Evolutionary conservation across 2,329 filamentous ascomycete species (phyloP).

Genomic region (Penicillium nordicum): DNA sequence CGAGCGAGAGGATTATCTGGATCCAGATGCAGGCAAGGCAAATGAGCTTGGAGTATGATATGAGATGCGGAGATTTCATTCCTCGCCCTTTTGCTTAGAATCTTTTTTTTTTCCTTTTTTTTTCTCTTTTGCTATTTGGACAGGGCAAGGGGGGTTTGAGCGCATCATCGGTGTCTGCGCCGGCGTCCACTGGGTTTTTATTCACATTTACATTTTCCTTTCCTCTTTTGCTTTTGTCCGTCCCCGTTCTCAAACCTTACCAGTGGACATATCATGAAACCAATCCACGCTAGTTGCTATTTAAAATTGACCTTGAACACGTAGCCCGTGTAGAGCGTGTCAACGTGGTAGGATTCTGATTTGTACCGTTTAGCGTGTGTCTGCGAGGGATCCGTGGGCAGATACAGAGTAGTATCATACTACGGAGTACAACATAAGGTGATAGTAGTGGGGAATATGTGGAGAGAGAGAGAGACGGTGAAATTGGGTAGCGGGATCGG

Average conservation of each 20-base stretch:
- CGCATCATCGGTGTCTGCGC: conserved; percentile 20
- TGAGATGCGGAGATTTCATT: conserved; percentile 1
- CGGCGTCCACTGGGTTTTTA: conserved; percentile 8
- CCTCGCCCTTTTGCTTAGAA: not conserved
- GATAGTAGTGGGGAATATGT: not conserved
- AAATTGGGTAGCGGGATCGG: conserved; percentile 12
- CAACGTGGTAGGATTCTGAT: conserved; percentile 8
- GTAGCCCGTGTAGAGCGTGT: conserved; percentile 10
- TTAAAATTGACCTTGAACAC: conserved; percentile 14
- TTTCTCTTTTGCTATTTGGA: conserved; percentile 8
- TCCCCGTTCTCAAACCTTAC: not conserved
- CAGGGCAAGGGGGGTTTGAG: conserved; percentile 20
- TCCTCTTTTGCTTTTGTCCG: not conserved
- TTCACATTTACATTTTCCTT: not conserved
- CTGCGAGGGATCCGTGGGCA: not conserved
- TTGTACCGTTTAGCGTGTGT: not conserved
- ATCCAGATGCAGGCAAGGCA: conserved; percentile 59
- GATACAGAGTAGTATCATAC: not conserved
- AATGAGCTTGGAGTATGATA: conserved; percentile 30
- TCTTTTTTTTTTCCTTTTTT: conserved; percentile 3
- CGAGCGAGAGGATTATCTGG: conserved; percentile 85
- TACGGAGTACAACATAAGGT: not conserved
- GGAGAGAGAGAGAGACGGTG: not conserved
- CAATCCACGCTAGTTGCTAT: conserved; percentile 5
- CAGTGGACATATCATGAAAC: conserved; percentile 2